Evolutionary conservation across 2,329 filamentous ascomycete species (phyloP), one percentile per base, ranked within the genome.

Genomic region (Claviceps monticola): DNA sequence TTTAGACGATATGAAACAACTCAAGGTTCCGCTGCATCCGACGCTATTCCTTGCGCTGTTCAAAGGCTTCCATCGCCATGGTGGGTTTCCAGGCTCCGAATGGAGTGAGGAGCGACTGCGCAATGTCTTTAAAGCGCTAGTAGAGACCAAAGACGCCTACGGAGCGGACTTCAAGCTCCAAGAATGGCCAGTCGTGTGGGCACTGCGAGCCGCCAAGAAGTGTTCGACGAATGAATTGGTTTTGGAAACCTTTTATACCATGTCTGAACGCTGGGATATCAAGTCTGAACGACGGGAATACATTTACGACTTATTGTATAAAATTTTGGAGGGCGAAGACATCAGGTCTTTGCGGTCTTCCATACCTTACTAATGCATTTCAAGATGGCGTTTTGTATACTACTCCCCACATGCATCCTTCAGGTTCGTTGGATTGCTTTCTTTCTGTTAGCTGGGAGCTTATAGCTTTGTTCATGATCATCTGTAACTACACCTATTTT

Each of bases 31-130:
- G 0, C 70, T 91, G 16, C 81, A 91, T 55, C 85, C 84, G 5
- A 78, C 84, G 53, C 78, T 95, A 23, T 96, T 91, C 61, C 72
- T 93, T 39, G 76, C 84, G 7, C 72, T 97, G 3, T 86, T 97
- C 68, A 84, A 88, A 59, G 89, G 86, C 0, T 98, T 97, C 62
- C 74, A 76, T 36, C 66, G 71, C 2, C 83, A 95, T 61, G 91
- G 90, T 11, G 82, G 80, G 26, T 62, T 72, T 23, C 71, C 56
- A 1, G 66, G 82, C 56, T 82, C 82, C 0, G 74, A 79, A 13
- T 98, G 93, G 91, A 88, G 80, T 29, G 70, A 73, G 34, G 67
- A 76, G 56, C 76, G 81, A n/a, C 75, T 97, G 2, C 75, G 83
- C 44, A 74, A 72, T 43, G 79, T 88, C 11, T 85, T 86, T 74